phyloP scores from a whole-genome alignment of 805 yeast genomes.

The Schwanniomyces polymorphus region DNA sequence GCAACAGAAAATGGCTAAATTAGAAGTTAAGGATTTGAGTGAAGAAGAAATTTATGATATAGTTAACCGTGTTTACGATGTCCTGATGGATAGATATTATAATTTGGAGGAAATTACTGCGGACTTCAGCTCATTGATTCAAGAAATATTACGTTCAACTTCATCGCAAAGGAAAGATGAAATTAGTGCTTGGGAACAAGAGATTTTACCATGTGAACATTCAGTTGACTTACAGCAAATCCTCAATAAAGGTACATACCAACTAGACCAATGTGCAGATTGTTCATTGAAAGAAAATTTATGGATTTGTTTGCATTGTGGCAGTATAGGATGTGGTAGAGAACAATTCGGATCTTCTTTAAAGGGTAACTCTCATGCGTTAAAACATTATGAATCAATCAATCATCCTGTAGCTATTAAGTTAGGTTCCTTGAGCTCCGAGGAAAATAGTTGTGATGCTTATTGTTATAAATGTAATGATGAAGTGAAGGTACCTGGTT shows the following conservation, averaged over 20 bases:
- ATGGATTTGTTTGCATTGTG: slow-evolving; percentile 93
- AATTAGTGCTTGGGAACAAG: slow-evolving; percentile 89
- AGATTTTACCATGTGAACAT: slow-evolving; percentile 78
- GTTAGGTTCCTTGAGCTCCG: slow-evolving; percentile 80
- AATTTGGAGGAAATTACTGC: slow-evolving; percentile 21
- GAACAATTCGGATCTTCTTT: slow-evolving; percentile 85
- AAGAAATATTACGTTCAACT: slow-evolving; percentile 52
- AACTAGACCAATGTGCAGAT: slow-evolving; percentile 46
- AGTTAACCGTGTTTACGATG: slow-evolving; percentile 40
- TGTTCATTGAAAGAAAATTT: slow-evolving; percentile 75
- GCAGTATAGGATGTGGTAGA: slow-evolving; percentile 92
- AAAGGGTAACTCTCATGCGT: slow-evolving; percentile 92
- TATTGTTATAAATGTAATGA: slow-evolving; percentile 90
- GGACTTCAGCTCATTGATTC: slow-evolving; percentile 29
- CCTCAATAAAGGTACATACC: slow-evolving; percentile 11
- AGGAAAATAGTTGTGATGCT: slow-evolving; percentile 61
- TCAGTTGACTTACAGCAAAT: slow-evolving; percentile 53
- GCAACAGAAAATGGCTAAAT: slow-evolving; percentile 53
- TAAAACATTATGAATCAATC: slow-evolving; percentile 59
- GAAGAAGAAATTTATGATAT: slow-evolving; percentile 66
- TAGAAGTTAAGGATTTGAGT: slow-evolving; percentile 62
- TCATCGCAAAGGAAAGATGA: slow-evolving; percentile 66
- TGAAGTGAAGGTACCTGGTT: slow-evolving; percentile 74
- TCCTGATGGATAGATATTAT: slow-evolving; percentile 23
- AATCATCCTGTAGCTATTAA: slow-evolving; percentile 86